Conservation (phyloP, 345 rosid genomes). For the Murraya paniculata region DNA sequence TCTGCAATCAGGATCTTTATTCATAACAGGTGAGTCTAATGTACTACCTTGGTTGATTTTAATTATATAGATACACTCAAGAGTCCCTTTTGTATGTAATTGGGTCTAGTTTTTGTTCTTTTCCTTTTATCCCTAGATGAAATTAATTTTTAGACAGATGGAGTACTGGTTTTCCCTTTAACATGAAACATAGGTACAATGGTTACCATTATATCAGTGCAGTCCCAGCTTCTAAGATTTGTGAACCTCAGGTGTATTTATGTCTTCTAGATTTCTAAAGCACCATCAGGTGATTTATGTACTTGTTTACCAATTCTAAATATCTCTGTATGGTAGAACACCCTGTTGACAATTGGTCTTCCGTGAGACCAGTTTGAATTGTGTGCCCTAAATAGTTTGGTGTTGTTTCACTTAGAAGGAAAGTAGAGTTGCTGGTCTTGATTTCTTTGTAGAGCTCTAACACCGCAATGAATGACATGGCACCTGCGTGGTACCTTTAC, state of each 20-base stretch:
- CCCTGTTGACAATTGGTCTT: not conserved
- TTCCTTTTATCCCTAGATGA: not conserved
- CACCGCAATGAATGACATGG: not conserved
- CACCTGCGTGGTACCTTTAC: not conserved
- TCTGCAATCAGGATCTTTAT: not conserved
- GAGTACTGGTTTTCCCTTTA: not conserved
- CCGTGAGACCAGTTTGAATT: not conserved
- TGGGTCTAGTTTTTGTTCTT: not conserved
- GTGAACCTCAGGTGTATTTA: not conserved
- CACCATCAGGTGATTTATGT: no score
- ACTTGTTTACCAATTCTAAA: not conserved
- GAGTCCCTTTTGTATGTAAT: no score
- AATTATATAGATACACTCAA: not conserved
- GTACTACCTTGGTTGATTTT: not conserved
- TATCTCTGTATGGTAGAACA: not conserved
- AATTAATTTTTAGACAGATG: not conserved
- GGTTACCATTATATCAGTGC: not conserved
- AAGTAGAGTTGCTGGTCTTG: not conserved
- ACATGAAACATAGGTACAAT: not conserved
- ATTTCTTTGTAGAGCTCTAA: not conserved
- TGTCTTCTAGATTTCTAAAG: not conserved
- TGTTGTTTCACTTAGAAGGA: not conserved
- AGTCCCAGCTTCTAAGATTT: not conserved
- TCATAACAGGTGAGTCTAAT: not conserved
- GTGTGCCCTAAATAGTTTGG: not conserved